Base-by-base conservation (phyloP, 805 yeast genomes). In the Helenozyma rhizophorensis region DNA sequence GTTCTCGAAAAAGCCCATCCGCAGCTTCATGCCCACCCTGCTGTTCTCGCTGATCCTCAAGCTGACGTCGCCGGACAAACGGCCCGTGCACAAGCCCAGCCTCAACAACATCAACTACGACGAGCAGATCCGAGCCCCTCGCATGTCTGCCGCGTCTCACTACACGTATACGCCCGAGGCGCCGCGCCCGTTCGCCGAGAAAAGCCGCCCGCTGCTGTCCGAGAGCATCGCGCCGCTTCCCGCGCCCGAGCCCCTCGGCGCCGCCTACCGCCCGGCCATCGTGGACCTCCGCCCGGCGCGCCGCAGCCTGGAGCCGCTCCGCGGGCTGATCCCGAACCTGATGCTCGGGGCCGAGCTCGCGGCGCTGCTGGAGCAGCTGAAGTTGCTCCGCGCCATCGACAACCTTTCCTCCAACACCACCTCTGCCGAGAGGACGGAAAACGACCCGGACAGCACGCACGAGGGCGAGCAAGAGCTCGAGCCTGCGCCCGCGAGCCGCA, bases 61-160 rank as follows among this genome's bases (percentile, higher is more conserved):
- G n/a, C 11, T 18, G 7, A 25, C 33, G 13, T 12, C 12, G 7
- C 33, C 33, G 4, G 27, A 22, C 14, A 30, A 30, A 14, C 19
- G 19, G 7, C 10, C 14, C 15, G 30, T 18, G 12, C 31, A 33
- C 25, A 43, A 29, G 35, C 49, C 49, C 18, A 35, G 30, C 13
- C 34, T 37, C 27, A 45, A 45, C 28, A 42, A 45, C 30, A 43
- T 66, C 38, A 65, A 73, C 48, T 73, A 72, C 42, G 74, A 73
- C 42, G 76, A 73, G 38, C 73, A 72, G 44, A 74, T 74, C 30
- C 51, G 79, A 36, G 76, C 77, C 22, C 79, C 79, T 9, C 50
- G 77, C 30, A 69, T 72, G 74, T 60, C 67, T n/a, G 61, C 42
- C 42, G 46, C 50, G 32, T 51, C 48, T 27, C 53, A 48, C 31